These are phyloP conservation scores for Phytopythium mirpurense DNA, from an alignment of 352 stramenopile genomes.

Conservation along the genomic window DNA sequence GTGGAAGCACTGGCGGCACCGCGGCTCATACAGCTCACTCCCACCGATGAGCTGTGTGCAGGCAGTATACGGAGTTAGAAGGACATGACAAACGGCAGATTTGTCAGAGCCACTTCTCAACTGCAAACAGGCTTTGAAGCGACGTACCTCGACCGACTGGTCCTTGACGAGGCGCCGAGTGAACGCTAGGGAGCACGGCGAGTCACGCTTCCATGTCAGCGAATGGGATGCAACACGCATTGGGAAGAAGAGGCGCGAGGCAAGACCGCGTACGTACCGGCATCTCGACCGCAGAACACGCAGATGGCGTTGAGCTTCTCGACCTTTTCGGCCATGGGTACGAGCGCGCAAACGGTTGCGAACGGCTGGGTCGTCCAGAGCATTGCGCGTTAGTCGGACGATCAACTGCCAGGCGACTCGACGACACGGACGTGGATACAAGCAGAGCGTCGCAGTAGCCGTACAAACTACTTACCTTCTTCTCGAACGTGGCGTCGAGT, in stretches of 20 bases:
- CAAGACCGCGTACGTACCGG: conserved; percentile 22
- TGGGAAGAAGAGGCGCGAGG: neutral
- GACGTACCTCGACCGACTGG: conserved; percentile 57
- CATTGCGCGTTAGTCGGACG: neutral
- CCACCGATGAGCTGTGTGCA: conserved; percentile 61
- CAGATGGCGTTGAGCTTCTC: conserved; percentile 85
- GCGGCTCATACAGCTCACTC: conserved; percentile 73
- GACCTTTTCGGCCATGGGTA: conserved; percentile 69
- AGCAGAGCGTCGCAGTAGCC: no score
- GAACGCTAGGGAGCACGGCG: conserved; percentile 36
- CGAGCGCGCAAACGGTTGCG: conserved; percentile 61
- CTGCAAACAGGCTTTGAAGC: no score
- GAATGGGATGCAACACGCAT: neutral
- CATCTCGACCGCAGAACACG: conserved; percentile 68
- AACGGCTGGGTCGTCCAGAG: conserved; percentile 40
- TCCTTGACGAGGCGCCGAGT: conserved; percentile 67
- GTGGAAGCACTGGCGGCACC: conserved; percentile 74
- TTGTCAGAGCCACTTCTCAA: no score
- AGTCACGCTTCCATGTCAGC: neutral
- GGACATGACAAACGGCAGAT: no score
- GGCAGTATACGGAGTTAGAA: conserved; percentile 1
- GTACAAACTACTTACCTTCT: conserved; percentile 27
- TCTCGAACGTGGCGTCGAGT: conserved; percentile 72
- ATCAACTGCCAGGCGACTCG: no score
- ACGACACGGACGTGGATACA: no score